Conservation (phyloP, 2,329 filamentous ascomycete genomes). For the Botrytis fabae region DNA sequence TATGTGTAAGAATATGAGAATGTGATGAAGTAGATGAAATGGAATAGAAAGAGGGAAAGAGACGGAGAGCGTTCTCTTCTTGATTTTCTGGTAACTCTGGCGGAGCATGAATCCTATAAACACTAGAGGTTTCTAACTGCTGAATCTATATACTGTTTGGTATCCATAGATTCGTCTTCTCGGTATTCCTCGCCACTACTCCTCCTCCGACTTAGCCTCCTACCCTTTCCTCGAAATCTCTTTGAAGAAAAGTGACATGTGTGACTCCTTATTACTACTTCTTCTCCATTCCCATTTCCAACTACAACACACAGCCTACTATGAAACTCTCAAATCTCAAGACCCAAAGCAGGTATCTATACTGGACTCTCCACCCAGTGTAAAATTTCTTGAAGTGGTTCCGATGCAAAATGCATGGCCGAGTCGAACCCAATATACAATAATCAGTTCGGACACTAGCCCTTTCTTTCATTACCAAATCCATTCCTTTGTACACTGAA, state of each 20-base stretch:
- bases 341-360: background rate
- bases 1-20: background rate
- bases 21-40: background rate
- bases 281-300: background rate
- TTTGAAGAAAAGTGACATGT: rapidly evolving
- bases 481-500: background rate
- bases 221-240: background rate
- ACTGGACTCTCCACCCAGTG: background rate
- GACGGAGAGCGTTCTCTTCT: too few relatives aligned
- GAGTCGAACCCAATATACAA: background rate
- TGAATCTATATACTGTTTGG: background rate
- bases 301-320: background rate
- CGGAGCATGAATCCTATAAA: background rate
- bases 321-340: background rate
- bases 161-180: background rate
- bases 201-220: too few relatives aligned
- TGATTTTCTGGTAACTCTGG: background rate
- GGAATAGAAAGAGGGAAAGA: background rate
- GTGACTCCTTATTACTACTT: background rate
- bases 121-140: background rate
- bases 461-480: background rate
- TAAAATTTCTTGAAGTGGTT: too few relatives aligned
- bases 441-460: background rate
- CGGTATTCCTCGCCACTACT: background rate
- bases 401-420: background rate